A percentile compares a stretch with the other conserved stretches of the same genome.
phyloP scores from a whole-genome alignment of 371 early-diverging fungal genomes.

The Mortierella polycephala region DNA sequence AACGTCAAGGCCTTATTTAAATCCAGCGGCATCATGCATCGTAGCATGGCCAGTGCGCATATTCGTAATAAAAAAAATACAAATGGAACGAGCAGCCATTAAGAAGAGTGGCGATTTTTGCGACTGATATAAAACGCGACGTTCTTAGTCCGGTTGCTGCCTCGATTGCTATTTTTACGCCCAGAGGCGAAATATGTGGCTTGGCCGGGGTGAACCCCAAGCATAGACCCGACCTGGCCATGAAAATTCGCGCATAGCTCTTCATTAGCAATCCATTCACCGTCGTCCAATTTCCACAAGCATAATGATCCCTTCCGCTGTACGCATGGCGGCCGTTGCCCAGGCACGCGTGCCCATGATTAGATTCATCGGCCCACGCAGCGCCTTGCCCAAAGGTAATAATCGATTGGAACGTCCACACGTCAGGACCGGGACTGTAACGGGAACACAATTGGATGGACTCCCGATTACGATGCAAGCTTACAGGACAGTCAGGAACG shows the following conservation, averaged over 20 bases:
- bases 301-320: constrained; percentile 36
- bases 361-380: constrained; percentile 63
- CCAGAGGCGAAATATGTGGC: too few relatives aligned
- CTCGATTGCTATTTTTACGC: too few relatives aligned
- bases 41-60: too few relatives aligned
- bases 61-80: not conserved
- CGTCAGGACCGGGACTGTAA: too few relatives aligned
- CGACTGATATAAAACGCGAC: too few relatives aligned
- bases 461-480: too few relatives aligned
- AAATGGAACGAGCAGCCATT: not conserved
- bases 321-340: constrained; percentile 30
- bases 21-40: not conserved
- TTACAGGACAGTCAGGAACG: too few relatives aligned
- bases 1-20: constrained; percentile 91
- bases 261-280: not conserved
- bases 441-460: too few relatives aligned
- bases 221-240: too few relatives aligned
- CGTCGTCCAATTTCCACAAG: not conserved
- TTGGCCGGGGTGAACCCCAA: not conserved
- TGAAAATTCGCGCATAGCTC: too few relatives aligned
- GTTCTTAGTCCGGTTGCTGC: too few relatives aligned
- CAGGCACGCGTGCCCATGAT: constrained; percentile 62
- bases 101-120: not conserved
- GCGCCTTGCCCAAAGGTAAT: constrained; percentile 35
- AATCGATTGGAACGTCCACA: not conserved